Base-by-base conservation (phyloP, 1,284 basidiomycete species). In the Ceratobasidium sp. region DNA sequence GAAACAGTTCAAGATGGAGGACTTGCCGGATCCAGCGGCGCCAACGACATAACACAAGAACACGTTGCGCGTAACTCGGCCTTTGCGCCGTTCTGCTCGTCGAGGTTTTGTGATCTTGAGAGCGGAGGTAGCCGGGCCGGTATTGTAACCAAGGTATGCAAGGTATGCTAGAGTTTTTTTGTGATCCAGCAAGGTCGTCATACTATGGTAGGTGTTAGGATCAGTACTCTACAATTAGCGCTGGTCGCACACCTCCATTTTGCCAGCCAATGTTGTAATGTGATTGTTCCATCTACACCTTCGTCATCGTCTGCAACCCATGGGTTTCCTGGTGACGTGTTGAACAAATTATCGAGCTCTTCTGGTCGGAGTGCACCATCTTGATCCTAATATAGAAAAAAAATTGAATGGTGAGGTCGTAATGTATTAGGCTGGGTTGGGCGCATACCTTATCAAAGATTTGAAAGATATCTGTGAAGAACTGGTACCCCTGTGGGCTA, bases 381-480 rank as follows among this genome's bases (percentile, higher is more conserved):
- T 83, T 95, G 91, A 81, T 99, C 97, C 93, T 95, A 76, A 0
- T 41, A 73, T 65, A 39, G 27, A 24, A 66, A 66, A 54, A 24
- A 66, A 66, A 54, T 58, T 13, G 19, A n/a, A 34, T 4, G 14
- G 14, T n/a, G 31, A 56, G 19, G 14, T 8, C 7, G n/a, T 5
- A 48, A 16, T 41, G 8, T 31, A 46, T 31, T 39, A 53, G 53
- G 34, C 22, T 31, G 61, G 46, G 29, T 7, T n/a, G 46, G 59
- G 49, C 39, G 74, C 81, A 43, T 68, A 91, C 93, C 86, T 98
- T 96, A 84, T 99, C 97, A 81, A 96, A 98, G 16, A 91, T 92
- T 82, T 98, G 94, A 80, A 99, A 99, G 53, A 98, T 90, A 78
- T 98, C 97, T 0, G 97, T 98, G 78, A 99, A 92, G 85, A 98